Percentiles rank a stretch among this genome's conserved stretches.
These are phyloP conservation scores for Erodium texanum DNA, from an alignment of 441 rosid genomes.

Conservation along the genomic window DNA sequence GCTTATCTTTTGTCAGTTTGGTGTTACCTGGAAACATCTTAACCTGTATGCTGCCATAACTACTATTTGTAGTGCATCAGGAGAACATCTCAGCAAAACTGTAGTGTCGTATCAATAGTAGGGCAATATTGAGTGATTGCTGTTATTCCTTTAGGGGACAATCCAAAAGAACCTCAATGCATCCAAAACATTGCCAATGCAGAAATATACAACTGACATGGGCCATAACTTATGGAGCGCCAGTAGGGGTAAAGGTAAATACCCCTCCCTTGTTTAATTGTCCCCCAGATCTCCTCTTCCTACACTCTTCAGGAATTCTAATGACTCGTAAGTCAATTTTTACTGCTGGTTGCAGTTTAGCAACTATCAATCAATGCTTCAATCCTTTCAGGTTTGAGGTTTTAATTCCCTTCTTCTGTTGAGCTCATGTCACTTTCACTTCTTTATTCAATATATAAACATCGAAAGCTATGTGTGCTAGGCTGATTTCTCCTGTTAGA, in stretches of 20 bases:
- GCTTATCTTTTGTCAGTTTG: not conserved
- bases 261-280: not conserved
- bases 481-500: not conserved
- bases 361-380: not conserved
- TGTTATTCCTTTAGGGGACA: not conserved
- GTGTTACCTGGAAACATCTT: not conserved
- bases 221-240: not conserved
- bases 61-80: not conserved
- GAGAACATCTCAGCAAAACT: not conserved
- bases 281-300: not conserved
- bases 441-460: not conserved
- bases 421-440: not conserved
- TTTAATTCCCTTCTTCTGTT: not conserved
- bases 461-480: not conserved
- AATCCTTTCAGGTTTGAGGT: not conserved
- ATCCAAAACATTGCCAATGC: not conserved
- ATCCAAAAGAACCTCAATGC: not conserved
- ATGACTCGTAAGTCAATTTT: not conserved
- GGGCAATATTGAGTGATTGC: not conserved
- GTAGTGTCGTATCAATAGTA: not conserved
- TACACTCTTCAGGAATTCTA: not conserved
- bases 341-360: not conserved
- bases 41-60: not conserved
- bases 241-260: not conserved
- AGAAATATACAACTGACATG: not conserved